Evolutionary conservation across 2,329 filamentous ascomycete species (phyloP), one percentile per base, ranked within the genome.

Genomic region (Beauveria sp.): DNA sequence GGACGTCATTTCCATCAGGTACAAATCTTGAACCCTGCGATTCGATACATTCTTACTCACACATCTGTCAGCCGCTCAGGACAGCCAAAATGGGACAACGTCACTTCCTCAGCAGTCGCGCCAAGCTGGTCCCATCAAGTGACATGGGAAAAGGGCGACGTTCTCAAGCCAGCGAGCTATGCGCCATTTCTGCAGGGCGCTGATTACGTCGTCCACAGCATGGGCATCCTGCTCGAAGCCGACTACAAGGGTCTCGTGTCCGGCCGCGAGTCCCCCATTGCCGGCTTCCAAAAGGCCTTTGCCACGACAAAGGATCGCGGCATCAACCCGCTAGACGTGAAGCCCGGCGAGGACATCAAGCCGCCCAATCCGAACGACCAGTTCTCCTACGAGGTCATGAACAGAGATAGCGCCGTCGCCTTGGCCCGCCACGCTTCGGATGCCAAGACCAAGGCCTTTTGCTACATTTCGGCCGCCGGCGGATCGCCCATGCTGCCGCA

Each of bases 361-460:
- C 82, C 87, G 1, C 80, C 86, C 58, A 86, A 90, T 72, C 82
- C 79, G 51, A 86, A 86, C 67, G 86, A 87, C 28, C 89, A 95
- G 75, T 80, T 96, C 69, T 97, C 93, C 20, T 99, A 99, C 78
- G 95, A 98, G 78, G 81, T 92, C 63, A 97, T 99, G 91, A 99
- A 99, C 77, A 85, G 95, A 62, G 93, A 98, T 76, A 85, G 80
- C 77, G 93, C 93, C 53, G 85, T 98, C 64, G 83, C 88, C 60
- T 81, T 97, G 16, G 95, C 93, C 16, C 86, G 88, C 69, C 90
- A 93, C 71, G 86, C 92, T 1, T 81, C 82, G 28, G 77, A 77
- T 40, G 84, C 85, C 63, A 80, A 85, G 42, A 87, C 88, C 16
- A 76, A 81, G 20, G 85, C 86, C 0, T 97, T 96, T 72, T 86